phyloP scores from a whole-genome alignment of 768 basidiomycete species.

The Hysterangium stoloniferum region DNA sequence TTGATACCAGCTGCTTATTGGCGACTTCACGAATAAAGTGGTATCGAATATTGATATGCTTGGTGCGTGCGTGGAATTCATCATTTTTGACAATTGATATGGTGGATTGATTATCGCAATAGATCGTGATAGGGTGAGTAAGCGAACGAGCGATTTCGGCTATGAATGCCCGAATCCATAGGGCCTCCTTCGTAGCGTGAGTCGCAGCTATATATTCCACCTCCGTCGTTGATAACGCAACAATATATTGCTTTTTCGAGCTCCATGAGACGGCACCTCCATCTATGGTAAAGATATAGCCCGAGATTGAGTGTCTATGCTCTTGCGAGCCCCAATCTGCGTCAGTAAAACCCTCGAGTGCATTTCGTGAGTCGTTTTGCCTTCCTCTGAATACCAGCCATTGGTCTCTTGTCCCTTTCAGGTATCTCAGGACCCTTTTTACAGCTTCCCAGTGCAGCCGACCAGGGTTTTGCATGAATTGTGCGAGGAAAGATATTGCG shows the following conservation, averaged over 20 bases:
- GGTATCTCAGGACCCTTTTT: slow-evolving; percentile 20
- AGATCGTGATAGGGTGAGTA: not conserved
- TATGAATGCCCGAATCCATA: slow-evolving; percentile 11
- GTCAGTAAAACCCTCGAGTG: slow-evolving; percentile 16
- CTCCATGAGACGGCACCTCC: slow-evolving; percentile 19
- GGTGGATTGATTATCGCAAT: not conserved
- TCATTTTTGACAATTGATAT: slow-evolving; percentile 22
- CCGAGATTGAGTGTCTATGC: slow-evolving; percentile 25
- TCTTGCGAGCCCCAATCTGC: slow-evolving; percentile 24
- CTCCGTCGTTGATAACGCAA: slow-evolving; percentile 20
- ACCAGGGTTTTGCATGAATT: slow-evolving; percentile 21
- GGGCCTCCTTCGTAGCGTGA: slow-evolving; percentile 10
- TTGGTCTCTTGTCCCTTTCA: slow-evolving; percentile 15
- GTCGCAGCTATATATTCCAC: slow-evolving; percentile 23
- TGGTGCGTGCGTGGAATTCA: slow-evolving; percentile 24
- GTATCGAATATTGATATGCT: slow-evolving; percentile 31
- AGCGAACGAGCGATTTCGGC: slow-evolving; percentile 17
- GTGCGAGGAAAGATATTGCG: slow-evolving; percentile 16
- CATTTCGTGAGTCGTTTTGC: too few species aligned
- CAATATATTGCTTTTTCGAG: slow-evolving; percentile 18
- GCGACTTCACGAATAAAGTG: slow-evolving; percentile 31
- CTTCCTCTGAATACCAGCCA: slow-evolving; percentile 10
- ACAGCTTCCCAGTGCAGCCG: slow-evolving; percentile 18
- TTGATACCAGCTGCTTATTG: slow-evolving; percentile 16
- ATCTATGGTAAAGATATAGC: slow-evolving; percentile 22